phyloP scores from a whole-genome alignment of 306 rosid genomes.

The Cucurbita moschata region DNA sequence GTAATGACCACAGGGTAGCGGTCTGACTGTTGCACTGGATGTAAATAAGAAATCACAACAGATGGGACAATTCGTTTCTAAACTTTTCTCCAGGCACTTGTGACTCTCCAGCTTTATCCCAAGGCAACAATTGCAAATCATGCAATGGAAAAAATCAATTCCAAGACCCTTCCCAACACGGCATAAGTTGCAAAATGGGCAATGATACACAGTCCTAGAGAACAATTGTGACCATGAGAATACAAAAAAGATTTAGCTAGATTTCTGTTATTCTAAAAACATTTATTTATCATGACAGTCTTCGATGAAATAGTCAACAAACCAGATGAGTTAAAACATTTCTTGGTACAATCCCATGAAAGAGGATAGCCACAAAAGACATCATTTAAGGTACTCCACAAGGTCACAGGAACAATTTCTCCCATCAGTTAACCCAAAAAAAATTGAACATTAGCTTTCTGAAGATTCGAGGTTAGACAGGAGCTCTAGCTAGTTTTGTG shows the following conservation, averaged over 20 bases:
- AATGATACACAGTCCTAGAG: conserved; percentile 81
- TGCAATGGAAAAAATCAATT: conserved; percentile 83
- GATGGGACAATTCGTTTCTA: conserved; percentile 96
- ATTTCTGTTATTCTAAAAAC: not conserved
- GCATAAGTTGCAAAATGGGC: conserved; percentile 98
- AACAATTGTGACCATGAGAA: conserved; percentile 3
- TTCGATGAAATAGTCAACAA: not conserved
- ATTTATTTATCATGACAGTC: not conserved
- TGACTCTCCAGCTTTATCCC: conserved; percentile 73
- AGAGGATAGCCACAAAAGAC: not conserved
- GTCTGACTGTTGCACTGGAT: conserved; percentile 90
- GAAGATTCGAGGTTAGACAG: not conserved
- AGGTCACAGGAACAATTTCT: not conserved
- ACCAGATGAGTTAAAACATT: not conserved
- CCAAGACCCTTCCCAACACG: conserved; percentile 97
- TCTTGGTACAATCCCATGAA: not conserved
- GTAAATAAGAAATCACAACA: conserved; percentile 92
- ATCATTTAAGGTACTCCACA: not conserved
- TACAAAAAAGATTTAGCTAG: not conserved
- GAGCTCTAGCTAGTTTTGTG: not conserved
- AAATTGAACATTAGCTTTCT: not conserved
- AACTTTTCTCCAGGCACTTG: conserved; percentile 89
- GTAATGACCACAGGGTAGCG: conserved; percentile 94
- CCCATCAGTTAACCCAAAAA: not conserved
- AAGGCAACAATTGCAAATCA: conserved; percentile 95